Base-by-base conservation (phyloP, 2,329 filamentous ascomycete species). In the Chrysoporthe austroafricana region DNA sequence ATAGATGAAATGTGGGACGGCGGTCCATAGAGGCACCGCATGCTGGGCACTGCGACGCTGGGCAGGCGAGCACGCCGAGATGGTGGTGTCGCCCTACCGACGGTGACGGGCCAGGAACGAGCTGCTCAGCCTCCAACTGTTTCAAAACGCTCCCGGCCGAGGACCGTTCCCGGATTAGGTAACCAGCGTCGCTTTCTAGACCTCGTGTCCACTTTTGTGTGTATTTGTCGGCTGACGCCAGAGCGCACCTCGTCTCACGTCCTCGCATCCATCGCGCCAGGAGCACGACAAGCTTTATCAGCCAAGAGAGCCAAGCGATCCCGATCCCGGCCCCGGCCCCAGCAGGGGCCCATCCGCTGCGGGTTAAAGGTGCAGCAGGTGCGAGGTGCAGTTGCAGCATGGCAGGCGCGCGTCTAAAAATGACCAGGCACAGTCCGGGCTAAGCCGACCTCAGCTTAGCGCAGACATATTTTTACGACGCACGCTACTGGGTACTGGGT, bases 391-490 rank as follows among this genome's bases (percentile, higher is more conserved):
- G n/a, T 26, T 11, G 32, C 6, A 18, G 56, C 21, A 18, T 48
- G 43, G 65, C 59, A 59, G 66, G 68, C 68, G 65, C 68, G 68
- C 68, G 68, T 69, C 68, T 69, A 69, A 63, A 67, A 69, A 65
- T 62, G 57, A 36, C 26, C 46, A 26, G 44, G 44, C 26, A 16
- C 14, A 26, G 21, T 18, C 21, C 26, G 26, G 21, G 26, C 59
- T 61, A 61, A 14, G 7, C 43, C 8, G 21, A 26, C 14, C 42
- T 18, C 21, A 34, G 59, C 59, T 34, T 61, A 61, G 59, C 32
- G 43, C 57, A 60, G 57, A 44, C 42, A 57, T 57, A 39, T 36
- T 39, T 57, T 57, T 39, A 57, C 34, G 32, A 57, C 26, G 26
- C 26, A 26, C 26, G 26, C 26, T 26, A 26, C 26, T 26, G 26